Percentiles rank a stretch among this genome's conserved stretches.
Evolutionary conservation across 2,329 filamentous ascomycete species (phyloP).

Genomic region (Aspergillus alliaceus): DNA sequence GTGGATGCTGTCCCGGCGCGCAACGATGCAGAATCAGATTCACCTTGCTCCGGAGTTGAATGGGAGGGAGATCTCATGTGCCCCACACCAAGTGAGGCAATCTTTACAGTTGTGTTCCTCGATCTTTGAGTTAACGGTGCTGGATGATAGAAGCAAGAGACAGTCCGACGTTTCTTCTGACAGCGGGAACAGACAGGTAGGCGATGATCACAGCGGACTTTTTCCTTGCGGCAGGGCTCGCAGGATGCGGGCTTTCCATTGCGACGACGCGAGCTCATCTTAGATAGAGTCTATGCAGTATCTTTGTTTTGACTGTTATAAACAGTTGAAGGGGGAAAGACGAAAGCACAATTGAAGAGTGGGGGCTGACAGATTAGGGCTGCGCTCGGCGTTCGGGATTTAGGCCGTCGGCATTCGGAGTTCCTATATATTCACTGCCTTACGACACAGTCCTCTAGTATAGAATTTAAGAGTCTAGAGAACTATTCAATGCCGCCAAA

Average conservation of each 20-base stretch:
- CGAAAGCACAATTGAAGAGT: background rate
- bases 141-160: conserved; percentile 33
- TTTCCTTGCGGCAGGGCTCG: conserved; percentile 33
- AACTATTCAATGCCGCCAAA: no score
- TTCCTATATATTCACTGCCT: no score
- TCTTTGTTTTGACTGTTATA: no score
- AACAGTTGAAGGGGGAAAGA: background rate
- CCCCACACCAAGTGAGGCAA: background rate
- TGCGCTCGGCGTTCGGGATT: background rate
- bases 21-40: background rate
- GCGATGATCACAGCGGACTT: conserved; percentile 34
- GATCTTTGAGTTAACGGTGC: conserved; percentile 27
- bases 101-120: background rate
- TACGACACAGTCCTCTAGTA: no score
- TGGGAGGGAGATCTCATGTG: background rate
- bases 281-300: no score
- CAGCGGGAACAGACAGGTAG: conserved; percentile 30
- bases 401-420: background rate
- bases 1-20: background rate
- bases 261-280: conserved; percentile 22
- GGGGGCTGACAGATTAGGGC: background rate
- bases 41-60: background rate
- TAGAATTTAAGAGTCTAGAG: no score
- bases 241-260: conserved; percentile 34
- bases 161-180: conserved; percentile 19